phyloP scores from a whole-genome alignment of 352 stramenopile species.

The Thraustochytrium sp. region DNA sequence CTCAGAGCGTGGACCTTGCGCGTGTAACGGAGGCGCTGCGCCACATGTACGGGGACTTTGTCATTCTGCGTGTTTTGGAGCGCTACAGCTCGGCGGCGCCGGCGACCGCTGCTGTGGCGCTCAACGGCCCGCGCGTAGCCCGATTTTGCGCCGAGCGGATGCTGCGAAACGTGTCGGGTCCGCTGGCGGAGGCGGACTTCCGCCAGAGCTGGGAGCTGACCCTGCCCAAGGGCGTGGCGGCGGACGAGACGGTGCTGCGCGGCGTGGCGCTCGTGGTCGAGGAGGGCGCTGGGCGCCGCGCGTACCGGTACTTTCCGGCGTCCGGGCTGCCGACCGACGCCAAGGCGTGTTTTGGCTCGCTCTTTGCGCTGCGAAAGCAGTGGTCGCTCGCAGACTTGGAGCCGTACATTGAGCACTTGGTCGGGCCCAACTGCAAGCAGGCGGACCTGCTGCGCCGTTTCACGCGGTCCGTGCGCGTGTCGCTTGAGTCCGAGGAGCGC shows the following conservation, averaged over 20 bases:
- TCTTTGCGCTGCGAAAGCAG: neutral
- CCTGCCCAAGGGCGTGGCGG: neutral
- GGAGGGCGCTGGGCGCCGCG: neutral
- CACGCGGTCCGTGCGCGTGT: constrained; percentile 18
- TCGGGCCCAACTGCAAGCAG: neutral
- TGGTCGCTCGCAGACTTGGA: constrained; percentile 20
- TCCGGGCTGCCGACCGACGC: neutral
- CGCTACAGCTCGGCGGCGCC: neutral
- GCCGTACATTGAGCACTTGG: neutral
- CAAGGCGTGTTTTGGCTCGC: neutral
- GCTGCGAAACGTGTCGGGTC: neutral
- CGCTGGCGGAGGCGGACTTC: neutral
- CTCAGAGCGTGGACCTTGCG: too few relatives aligned
- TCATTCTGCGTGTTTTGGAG: neutral
- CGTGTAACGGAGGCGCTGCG: neutral
- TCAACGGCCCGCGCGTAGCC: neutral
- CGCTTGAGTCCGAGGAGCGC: neutral
- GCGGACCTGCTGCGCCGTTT: constrained; percentile 15
- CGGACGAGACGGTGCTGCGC: neutral
- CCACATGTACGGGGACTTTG: neutral
- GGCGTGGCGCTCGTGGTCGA: neutral
- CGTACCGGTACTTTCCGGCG: constrained; percentile 17
- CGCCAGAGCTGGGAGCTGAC: neutral
- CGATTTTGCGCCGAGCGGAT: constrained; percentile 4
- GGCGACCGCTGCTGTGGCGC: neutral